Base-by-base conservation (phyloP, 2,329 filamentous ascomycete species). In the Diaporthe caulivora region DNA sequence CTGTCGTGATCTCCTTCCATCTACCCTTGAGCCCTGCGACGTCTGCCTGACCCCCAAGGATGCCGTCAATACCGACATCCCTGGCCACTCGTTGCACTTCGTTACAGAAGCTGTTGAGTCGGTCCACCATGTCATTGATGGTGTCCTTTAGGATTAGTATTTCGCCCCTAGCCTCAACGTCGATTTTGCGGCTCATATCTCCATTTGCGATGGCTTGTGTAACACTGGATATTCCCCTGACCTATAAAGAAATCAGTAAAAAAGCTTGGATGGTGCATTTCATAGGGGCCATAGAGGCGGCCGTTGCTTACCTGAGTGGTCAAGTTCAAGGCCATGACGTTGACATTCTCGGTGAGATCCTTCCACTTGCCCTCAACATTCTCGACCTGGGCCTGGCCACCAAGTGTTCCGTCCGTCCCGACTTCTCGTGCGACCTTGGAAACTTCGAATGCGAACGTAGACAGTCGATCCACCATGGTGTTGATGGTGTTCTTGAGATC, bases 281-380 rank as follows among this genome's bases (percentile, higher is more conserved):
- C 51, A 18, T 24, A 26, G 17, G 21, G 17, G 21, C 24, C 18
- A 17, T 18, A 13, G 9, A 17, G 26, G n/a, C 44, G 21, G 13
- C 24, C 13, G 18, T 10, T 49, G 11, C 83, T 77, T 83, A 86
- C 85, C 91, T 92, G 91, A 9, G 90, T 90, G 3, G 91, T 92
- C 71, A 92, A 84, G 80, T 92, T 92, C 73, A 89, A 88, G 15
- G 91, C 91, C 91, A 92, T 92, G 15, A 90, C 95, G 84, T 95
- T 95, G 79, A 95, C 93, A 77, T 96, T 96, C 79, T 95, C 93
- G 4, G 96, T 98, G 78, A 98, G 89, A 83, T 98, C 96, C 80
- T 97, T 97, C 96, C 96, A 98, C 85, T 98, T 98, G 80, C 96
- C 96, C 85, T 97, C 95, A 21, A 98, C 96, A 76, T 97, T 97